Base-by-base conservation (phyloP, 306 rosid genomes). In the Gillenia trifoliata region DNA sequence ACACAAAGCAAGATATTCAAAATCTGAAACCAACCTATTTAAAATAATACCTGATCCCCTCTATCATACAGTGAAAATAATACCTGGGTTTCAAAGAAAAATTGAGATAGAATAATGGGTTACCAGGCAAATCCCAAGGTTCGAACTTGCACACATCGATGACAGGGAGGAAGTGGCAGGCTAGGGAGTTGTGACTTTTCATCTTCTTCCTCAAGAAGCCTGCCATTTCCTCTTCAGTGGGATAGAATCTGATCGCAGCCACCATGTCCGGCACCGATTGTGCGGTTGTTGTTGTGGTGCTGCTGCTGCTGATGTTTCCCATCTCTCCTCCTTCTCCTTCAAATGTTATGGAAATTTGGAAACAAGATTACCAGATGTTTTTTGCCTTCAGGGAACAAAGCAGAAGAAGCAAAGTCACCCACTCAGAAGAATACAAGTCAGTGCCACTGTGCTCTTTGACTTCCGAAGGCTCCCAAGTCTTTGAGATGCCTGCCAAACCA, bases 121-220 rank as follows among this genome's bases (percentile, higher is more conserved):
- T 63, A 88, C 96, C 73, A 8, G 83, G 88, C 26, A 92, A 50
- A 0, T 92, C 78, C 85, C 77, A 77, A 16, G 98, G 98, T 23
- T 92, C 92, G 3, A 5, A 60, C 11, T 77, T 73, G 85, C 80
- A 78, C 57, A 78, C 3, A 71, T 88, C 80, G 65, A 88, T 47
- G 25, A 66, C 84, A 38, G 81, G 85, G n/a, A 92, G 76, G 38
- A 70, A 17, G 9, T 8, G 60, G 60, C 28, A n/a, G 20, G 33
- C n/a, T 28, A 40, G 6, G 36, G 34, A 62, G 20, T 76, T 68
- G 19, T 36, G 38, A 13, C 81, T 78, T 0, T 23, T 69, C 47
- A 78, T n/a, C 79, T 87, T 92, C 64, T 61, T 66, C 43, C 63
- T 80, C 40, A 90, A 75, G 69, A 78, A 29, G 43, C 4, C 5